Percentiles rank a stretch among this genome's conserved stretches.
Conservation (phyloP, 2,329 filamentous ascomycete genomes). For the Monosporascus sp. region DNA sequence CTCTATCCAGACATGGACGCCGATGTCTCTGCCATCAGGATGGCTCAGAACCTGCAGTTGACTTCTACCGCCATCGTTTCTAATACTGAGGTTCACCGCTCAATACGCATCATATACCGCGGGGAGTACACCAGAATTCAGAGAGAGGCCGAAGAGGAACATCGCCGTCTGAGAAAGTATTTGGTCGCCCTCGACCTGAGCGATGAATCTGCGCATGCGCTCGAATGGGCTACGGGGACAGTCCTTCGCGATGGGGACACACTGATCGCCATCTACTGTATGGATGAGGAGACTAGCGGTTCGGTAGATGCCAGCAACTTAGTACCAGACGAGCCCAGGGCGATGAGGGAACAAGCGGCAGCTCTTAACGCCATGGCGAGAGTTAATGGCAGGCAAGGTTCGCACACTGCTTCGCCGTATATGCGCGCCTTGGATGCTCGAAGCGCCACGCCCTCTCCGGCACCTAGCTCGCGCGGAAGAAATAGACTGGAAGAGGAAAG, state of each 20-base stretch:
- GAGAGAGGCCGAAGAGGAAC: conserved; percentile 71
- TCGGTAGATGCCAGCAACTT: conserved; percentile 42
- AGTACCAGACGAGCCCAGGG: conserved; percentile 67
- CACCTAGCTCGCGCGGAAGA: conserved; percentile 44
- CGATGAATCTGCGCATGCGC: conserved; percentile 86
- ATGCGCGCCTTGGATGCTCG: conserved; percentile 31
- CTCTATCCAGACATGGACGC: conserved; percentile 84
- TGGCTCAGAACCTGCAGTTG: conserved; percentile 79
- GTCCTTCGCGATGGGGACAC: conserved; percentile 93
- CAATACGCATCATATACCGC: conserved; percentile 83
- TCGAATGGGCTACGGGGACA: conserved; percentile 97
- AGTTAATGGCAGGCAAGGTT: conserved; percentile 29
- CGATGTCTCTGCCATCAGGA: conserved; percentile 77
- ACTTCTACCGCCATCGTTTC: conserved; percentile 75
- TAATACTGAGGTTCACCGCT: conserved; percentile 70
- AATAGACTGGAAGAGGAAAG: conserved; percentile 72
- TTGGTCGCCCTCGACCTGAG: conserved; percentile 94
- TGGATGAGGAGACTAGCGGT: conserved; percentile 79
- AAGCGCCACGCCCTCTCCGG: conserved; percentile 39
- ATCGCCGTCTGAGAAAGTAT: conserved; percentile 79
- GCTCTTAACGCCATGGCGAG: conserved; percentile 61
- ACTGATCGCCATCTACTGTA: conserved; percentile 85
- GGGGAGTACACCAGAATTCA: conserved; percentile 78
- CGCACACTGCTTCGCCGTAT: conserved; percentile 28
- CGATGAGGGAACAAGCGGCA: conserved; percentile 69